Conservation (phyloP, 2,329 filamentous ascomycete species). For the Colletotrichum sublineola region DNA sequence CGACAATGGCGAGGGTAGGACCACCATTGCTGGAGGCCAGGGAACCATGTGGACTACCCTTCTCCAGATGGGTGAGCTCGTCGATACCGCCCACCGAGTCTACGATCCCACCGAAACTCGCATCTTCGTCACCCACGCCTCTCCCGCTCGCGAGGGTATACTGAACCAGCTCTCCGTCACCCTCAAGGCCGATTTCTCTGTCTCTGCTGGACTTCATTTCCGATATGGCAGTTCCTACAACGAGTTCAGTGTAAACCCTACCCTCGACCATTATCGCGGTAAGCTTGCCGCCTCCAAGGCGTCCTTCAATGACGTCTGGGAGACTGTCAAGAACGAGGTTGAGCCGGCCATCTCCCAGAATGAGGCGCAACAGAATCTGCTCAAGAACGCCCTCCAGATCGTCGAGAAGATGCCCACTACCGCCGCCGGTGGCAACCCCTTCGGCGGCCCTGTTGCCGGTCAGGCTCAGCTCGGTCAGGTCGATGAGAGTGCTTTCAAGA, state of each 20-base stretch:
- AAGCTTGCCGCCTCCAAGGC: constrained; percentile 98
- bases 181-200: constrained; percentile 97
- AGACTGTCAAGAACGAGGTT: constrained; percentile 96
- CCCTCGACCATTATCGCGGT: constrained; percentile 96
- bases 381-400: constrained; percentile 91
- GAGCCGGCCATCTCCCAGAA: constrained; percentile 95
- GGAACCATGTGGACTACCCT: constrained; percentile 99
- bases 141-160: constrained; percentile 94
- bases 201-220: constrained; percentile 98
- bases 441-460: constrained; percentile 85
- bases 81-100: constrained; percentile 97
- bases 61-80: constrained; percentile 96
- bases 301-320: constrained; percentile 99
- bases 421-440: constrained; percentile 95
- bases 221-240: constrained; percentile 99
- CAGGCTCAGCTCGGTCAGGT: constrained; percentile 85
- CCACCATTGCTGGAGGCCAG: constrained; percentile 97
- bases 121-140: constrained; percentile 96
- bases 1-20: constrained; percentile 97
- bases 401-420: constrained; percentile 98
- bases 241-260: constrained; percentile 99
- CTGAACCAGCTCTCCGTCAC: constrained; percentile 98
- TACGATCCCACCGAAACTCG: constrained; percentile 98
- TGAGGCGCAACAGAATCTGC: constrained; percentile 90
- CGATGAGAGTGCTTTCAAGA: constrained; percentile 99